Conservation (phyloP, 78 protist genomes). For the slime mould (Dictyostelium discoideum) region DNA sequence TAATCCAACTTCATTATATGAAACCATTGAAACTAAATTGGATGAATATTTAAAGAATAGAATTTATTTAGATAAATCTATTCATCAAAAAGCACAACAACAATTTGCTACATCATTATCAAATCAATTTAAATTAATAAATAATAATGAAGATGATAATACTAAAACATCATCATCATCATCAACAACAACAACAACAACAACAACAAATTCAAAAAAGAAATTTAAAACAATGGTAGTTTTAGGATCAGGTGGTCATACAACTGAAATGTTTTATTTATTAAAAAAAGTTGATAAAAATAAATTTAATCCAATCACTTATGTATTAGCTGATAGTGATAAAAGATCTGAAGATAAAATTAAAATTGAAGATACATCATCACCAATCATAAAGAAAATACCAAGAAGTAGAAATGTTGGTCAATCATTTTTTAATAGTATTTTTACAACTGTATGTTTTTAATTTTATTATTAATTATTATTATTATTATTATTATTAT, state of each 20-base stretch:
- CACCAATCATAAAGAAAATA: neutral
- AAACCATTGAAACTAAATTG: neutral
- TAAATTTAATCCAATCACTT: constrained; percentile 15
- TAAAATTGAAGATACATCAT: neutral
- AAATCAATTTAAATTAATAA: neutral
- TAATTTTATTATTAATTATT: neutral
- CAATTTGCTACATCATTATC: neutral
- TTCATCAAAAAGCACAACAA: neutral
- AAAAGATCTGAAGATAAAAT: constrained; percentile 56
- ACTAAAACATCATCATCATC: neutral
- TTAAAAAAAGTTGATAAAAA: constrained; percentile 12
- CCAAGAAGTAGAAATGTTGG: constrained; percentile 88
- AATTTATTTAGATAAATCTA: neutral
- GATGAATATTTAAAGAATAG: neutral
- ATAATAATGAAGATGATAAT: neutral
- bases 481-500: neutral
- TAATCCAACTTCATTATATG: neutral
- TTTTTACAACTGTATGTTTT: constrained; percentile 76
- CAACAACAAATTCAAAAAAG: neutral
- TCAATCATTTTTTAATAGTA: constrained; percentile 79
- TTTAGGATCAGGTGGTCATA: constrained; percentile 87
- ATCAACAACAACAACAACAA: neutral
- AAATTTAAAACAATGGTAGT: constrained; percentile 56
- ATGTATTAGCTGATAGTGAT: constrained; percentile 81
- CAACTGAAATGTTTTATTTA: constrained; percentile 83